Conservation (phyloP, 2,329 filamentous ascomycete species). For the Aureobasidium namibiae region DNA sequence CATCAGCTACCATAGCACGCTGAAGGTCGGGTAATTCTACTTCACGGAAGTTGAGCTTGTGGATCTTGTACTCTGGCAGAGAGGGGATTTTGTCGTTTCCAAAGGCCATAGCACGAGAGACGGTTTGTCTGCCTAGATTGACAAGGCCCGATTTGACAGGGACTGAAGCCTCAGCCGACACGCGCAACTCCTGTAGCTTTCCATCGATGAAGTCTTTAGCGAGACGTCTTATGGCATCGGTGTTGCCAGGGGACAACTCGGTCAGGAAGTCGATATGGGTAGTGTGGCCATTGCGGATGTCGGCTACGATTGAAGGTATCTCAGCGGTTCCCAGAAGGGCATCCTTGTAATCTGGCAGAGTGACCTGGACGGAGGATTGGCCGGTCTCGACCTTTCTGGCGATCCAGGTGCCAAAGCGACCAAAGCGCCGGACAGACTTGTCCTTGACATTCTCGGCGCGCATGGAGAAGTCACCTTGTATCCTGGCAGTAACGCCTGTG, state of each 20-base stretch:
- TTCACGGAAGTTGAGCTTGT: constrained; percentile 71
- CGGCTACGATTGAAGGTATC: constrained; percentile 67
- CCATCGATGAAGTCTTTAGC: constrained; percentile 86
- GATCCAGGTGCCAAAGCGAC: constrained; percentile 71
- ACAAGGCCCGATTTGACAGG: constrained; percentile 72
- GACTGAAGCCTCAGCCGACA: constrained; percentile 67
- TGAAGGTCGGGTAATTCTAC: constrained; percentile 45
- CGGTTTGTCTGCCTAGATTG: constrained; percentile 64
- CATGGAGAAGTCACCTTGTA: constrained; percentile 74
- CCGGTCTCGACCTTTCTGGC: constrained; percentile 67
- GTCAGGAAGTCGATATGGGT: constrained; percentile 74
- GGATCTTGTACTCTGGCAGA: constrained; percentile 76
- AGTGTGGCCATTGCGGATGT: constrained; percentile 66
- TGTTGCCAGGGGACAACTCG: constrained; percentile 66
- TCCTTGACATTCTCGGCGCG: constrained; percentile 70
- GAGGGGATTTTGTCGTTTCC: constrained; percentile 64
- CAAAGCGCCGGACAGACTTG: constrained; percentile 63
- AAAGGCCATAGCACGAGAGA: constrained; percentile 69
- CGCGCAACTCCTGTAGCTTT: constrained; percentile 58
- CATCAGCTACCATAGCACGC: constrained; percentile 70
- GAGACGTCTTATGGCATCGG: constrained; percentile 67
- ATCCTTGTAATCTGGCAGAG: constrained; percentile 74
- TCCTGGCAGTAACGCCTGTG: constrained; percentile 66
- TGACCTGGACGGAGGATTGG: constrained; percentile 64
- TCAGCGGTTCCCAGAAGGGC: constrained; percentile 67